phyloP scores from a whole-genome alignment of 2,329 filamentous ascomycete species.

The Exophiala oligosperma region DNA sequence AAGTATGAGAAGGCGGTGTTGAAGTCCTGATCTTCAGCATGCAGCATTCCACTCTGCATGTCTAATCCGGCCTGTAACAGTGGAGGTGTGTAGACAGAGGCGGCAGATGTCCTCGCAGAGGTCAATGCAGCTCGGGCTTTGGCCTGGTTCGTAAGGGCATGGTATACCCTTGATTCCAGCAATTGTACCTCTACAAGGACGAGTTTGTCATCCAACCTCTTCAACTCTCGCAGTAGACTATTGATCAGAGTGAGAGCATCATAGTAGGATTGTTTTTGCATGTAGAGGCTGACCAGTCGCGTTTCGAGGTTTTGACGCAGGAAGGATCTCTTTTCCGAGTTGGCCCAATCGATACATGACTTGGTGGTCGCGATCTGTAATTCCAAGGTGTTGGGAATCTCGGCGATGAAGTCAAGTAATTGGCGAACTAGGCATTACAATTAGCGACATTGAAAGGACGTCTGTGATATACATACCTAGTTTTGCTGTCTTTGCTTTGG shows the following conservation, averaged over 20 bases:
- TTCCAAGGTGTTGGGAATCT: slow-evolving; percentile 92
- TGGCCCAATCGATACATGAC: slow-evolving; percentile 96
- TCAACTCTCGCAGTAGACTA: slow-evolving; percentile 90
- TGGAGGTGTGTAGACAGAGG: slow-evolving; percentile 95
- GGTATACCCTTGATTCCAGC: slow-evolving; percentile 94
- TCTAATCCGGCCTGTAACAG: slow-evolving; percentile 93
- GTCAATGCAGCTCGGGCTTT: slow-evolving; percentile 95
- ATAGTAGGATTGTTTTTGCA: slow-evolving; percentile 97
- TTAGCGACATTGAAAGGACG: neutral
- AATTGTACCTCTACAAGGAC: slow-evolving; percentile 97
- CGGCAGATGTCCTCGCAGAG: slow-evolving; percentile 89
- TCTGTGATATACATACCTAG: slow-evolving; percentile 63
- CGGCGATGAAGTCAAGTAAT: slow-evolving; percentile 90
- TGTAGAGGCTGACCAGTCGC: slow-evolving; percentile 87
- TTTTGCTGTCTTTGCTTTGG: slow-evolving; percentile 98
- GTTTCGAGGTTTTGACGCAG: slow-evolving; percentile 97
- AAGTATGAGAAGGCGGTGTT: slow-evolving; percentile 99
- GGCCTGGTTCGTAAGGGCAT: slow-evolving; percentile 92
- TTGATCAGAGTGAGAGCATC: slow-evolving; percentile 97
- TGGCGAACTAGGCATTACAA: slow-evolving; percentile 70
- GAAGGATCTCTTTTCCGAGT: slow-evolving; percentile 77
- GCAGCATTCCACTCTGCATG: slow-evolving; percentile 99
- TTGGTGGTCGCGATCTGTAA: slow-evolving; percentile 94
- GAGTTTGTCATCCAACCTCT: slow-evolving; percentile 97
- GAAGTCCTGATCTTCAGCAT: slow-evolving; percentile 98